phyloP scores from a whole-genome alignment of 176 grass and related monocot genomes.

The bread wheat (Triticum aestivum) region DNA sequence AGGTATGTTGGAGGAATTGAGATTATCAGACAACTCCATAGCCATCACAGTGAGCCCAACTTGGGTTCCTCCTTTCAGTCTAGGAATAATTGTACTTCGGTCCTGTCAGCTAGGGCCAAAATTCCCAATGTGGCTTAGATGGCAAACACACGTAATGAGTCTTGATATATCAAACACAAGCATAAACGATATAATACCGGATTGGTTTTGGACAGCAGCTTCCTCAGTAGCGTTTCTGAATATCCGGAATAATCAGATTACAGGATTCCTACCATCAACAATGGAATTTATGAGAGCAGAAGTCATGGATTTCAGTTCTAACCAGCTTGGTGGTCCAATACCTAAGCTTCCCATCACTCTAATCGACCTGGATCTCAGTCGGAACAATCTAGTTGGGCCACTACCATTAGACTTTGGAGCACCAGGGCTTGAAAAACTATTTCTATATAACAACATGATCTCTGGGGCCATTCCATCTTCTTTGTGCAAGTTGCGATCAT shows the following conservation, averaged over 20 bases:
- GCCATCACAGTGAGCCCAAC: background rate
- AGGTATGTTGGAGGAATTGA: background rate
- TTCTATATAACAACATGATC: background rate
- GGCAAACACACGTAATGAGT: background rate
- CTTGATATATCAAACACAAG: background rate
- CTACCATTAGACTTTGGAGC: conserved; percentile 12
- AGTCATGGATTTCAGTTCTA: background rate
- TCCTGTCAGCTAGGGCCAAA: conserved; percentile 5
- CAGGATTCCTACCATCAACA: background rate
- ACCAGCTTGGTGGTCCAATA: background rate
- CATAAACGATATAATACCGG: background rate
- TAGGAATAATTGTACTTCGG: background rate
- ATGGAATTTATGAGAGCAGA: background rate
- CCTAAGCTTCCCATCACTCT: background rate
- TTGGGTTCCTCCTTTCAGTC: conserved; percentile 28
- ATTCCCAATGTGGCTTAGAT: background rate
- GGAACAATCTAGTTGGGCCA: background rate
- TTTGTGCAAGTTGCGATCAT: background rate
- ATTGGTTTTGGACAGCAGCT: background rate
- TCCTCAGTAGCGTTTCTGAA: background rate
- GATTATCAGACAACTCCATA: background rate
- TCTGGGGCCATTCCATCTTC: background rate
- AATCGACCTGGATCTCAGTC: background rate
- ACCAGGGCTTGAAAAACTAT: background rate
- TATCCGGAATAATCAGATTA: conserved; percentile 1